Evolutionary conservation across 495 filamentous ascomycete genomes (phyloP), one percentile per base, ranked within the genome.

Genomic region (Clohesyomyces aquaticus): DNA sequence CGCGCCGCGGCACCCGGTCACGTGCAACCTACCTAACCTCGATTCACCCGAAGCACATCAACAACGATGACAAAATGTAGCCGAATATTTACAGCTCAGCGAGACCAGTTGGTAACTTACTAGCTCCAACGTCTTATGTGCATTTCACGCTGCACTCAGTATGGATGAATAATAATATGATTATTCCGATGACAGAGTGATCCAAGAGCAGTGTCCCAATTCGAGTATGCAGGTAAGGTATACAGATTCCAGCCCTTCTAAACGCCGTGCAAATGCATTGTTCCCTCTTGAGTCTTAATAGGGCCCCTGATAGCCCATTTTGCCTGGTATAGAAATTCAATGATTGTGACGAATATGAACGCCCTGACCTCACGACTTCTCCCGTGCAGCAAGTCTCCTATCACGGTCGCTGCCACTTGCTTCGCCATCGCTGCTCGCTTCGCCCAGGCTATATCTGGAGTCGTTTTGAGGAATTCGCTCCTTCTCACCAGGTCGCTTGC

Each of bases 391-490:
- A 29, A 54, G 28, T 56, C 49, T 49, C 28, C 49, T 59, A 3
- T 55, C 54, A 11, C 56, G 55, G 19, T 61, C 58, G 29, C 66
- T 56, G 18, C 46, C 68, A 22, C 63, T 66, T 23, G 38, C 79
- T 14, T 76, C 75, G 6, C 77, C 81, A 38, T 85, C 84, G 66
- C 81, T 81, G 63, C 84, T 87, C 10, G 50, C 81, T 19, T 74
- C 81, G 26, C 85, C 88, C 14, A 88, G 75, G 68, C 81, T 85
- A 68, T 87, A 88, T 43, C 74, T 76, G 23, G 65, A 67, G 29
- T 67, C 65, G 41, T 67, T 59, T 27, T 63, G 53, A 8, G 51
- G 45, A 1, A 53, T n/a, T 41, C 59, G 27, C 12, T 51, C 38
- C 47, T 69, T 60, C 62, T 74, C 16, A 79, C 81, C 26, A 77